Base-by-base conservation (phyloP, 2,329 filamentous ascomycete species). In the Alternaria dauci region DNA sequence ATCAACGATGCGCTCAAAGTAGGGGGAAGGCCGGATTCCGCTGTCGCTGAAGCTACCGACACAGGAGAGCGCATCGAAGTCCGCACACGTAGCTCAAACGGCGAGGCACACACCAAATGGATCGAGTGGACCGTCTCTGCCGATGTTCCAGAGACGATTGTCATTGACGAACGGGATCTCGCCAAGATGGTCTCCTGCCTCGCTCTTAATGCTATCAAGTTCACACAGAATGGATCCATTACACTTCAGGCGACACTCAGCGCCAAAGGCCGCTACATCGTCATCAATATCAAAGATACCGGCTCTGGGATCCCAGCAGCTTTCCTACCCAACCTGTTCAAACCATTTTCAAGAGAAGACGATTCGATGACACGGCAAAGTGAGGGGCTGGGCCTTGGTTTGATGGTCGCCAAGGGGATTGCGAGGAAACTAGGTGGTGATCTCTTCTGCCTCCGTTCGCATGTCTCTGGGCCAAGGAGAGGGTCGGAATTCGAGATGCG, bases 371-470 rank as follows among this genome's bases (percentile, higher is more conserved):
- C 88, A 7, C 82, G 89, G 43, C 85, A 86, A 62, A 89, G 86
- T 71, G 89, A 92, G 74, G 89, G 89, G 0, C 80, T 91, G 3
- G 89, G 89, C 0, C 80, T 92, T 7, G 89, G 89, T 28, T 79
- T 92, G 11, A 83, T 91, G 71, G 89, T 91, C n/a, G 89, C 89
- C 1, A 91, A 91, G 76, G 89, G 89, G 4, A 81, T 91, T 46
- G 87, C 89, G 5, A 83, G 89, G 55, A 89, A 88, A 72, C 84
- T 91, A 57, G 88, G 89, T 26, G 89, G 89, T 16, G 89, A 91
- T 75, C 79, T 92, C 20, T 84, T 86, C 52, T 87, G 89, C 66
- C 83, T 88, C 42, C 83, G 85, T 51, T 90, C 89, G 5, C 85
- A 87, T 32, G 89, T 88, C 0, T 80, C 83, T 8, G 88, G 88